Evolutionary conservation across 164 flowering plant species (phyloP), one percentile per base, ranked within the genome.

Genomic region (Vitis amurensis): DNA sequence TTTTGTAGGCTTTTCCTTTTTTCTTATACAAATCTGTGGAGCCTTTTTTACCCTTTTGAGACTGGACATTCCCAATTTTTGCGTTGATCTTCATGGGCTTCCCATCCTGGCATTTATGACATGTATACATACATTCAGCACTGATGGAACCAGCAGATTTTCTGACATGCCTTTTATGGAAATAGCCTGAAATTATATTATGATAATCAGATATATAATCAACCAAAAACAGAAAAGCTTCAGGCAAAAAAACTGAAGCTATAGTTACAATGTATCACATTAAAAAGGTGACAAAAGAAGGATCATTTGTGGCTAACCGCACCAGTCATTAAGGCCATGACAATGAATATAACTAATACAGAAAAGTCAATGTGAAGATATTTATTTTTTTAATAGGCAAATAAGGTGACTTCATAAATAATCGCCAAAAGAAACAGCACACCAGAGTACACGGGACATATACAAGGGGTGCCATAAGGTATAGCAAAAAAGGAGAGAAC

Each of bases 161-260:
- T 74, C 58, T 86, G 59, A 78, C 88, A 82, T 94, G 99, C 76
- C 86, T 87, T 74, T 77, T 88, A 68, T 94, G 99, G 68, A 92
- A 94, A 77, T 74, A 87, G 8, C 91, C 99, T 94, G 90, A 77
- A 66, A 53, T 65, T 17, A 61, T 2, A 53, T 0, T 8, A 31
- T 51, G 52, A 19, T 9, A 55, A 52, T 69, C n/a, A 69, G 58
- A 64, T 44, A 63, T 37, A 62, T 74, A 23, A 31, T 71, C 31
- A 73, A 55, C 52, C 64, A 60, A 65, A 37, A 37, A 37, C 44
- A 37, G 44, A 37, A 37, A 37, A 37, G 44, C 44, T 37, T 37
- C 6, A 37, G 4, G 7, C 44, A 37, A 37, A 17, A 66, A 17
- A 17, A 50, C 19, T 60, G 30, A 60, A 51, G 19, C 61, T 17